These are phyloP conservation scores for Annona cherimola DNA, from an alignment of 164 flowering plant genomes.

Conservation along the genomic window DNA sequence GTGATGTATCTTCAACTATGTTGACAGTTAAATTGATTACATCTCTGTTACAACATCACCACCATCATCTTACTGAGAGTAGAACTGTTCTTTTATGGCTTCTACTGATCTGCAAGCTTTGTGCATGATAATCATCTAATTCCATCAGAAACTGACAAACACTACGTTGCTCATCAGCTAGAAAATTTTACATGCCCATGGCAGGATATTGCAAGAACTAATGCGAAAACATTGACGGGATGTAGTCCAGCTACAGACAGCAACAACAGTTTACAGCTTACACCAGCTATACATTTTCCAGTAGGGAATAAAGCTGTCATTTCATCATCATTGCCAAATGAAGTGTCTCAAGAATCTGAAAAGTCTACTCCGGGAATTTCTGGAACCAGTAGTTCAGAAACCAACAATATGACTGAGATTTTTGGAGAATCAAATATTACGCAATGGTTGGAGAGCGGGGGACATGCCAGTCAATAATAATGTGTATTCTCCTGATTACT, in stretches of 20 bases:
- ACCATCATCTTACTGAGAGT: neutral
- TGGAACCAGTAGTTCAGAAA: slow-evolving; percentile 20
- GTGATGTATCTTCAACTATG: neutral
- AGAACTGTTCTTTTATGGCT: neutral
- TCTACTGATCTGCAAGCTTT: neutral
- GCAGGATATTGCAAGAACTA: slow-evolving; percentile 19
- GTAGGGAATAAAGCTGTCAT: slow-evolving; percentile 19
- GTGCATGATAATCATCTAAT: slow-evolving; percentile 30
- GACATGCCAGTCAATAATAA: neutral
- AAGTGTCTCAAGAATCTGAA: slow-evolving; percentile 31
- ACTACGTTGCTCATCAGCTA: slow-evolving; percentile 19
- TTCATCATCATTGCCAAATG: slow-evolving; percentile 33
- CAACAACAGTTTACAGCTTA: slow-evolving; percentile 12
- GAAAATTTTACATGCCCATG: slow-evolving; percentile 16
- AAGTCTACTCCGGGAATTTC: slow-evolving; percentile 27
- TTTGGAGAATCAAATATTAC: slow-evolving; percentile 4
- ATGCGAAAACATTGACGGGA: slow-evolving; percentile 17
- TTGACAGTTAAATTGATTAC: neutral
- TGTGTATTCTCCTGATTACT: slow-evolving; percentile 22
- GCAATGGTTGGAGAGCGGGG: slow-evolving; percentile 12
- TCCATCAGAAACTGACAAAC: slow-evolving; percentile 11
- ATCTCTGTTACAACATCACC: neutral
- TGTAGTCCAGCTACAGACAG: slow-evolving; percentile 6
- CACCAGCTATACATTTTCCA: slow-evolving; percentile 20
- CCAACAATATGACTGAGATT: slow-evolving; percentile 9